phyloP scores from a whole-genome alignment of 2,329 filamentous ascomycete species.

The Colletotrichum chlorophyti region DNA sequence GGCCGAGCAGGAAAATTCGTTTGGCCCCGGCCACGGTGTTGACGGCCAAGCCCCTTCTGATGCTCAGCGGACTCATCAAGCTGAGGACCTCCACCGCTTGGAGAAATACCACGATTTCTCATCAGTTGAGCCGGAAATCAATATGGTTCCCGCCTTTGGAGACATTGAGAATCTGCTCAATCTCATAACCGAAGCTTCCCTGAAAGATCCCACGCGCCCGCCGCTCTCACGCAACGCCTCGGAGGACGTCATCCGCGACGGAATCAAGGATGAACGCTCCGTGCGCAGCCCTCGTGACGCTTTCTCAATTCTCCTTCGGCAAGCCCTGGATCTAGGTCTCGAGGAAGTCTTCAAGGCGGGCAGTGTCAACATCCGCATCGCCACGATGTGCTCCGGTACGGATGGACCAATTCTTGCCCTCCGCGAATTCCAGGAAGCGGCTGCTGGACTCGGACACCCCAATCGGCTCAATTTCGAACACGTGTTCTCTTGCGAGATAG shows the following conservation, averaged over 20 bases:
- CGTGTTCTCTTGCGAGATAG: conserved; percentile 69
- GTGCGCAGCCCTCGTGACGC: conserved; percentile 20
- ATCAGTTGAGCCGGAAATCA: too few relatives aligned
- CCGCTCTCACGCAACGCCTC: too few relatives aligned
- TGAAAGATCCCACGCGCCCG: too few relatives aligned
- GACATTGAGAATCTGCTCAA: too few relatives aligned
- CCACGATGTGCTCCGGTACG: conserved; percentile 80
- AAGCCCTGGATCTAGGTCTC: conserved; percentile 29
- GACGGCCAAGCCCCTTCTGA: too few relatives aligned
- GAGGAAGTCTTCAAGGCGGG: conserved; percentile 34
- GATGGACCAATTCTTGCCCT: conserved; percentile 76
- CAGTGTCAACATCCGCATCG: conserved; percentile 51
- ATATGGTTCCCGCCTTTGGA: too few relatives aligned
- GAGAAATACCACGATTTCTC: too few relatives aligned
- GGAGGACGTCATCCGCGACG: neutral
- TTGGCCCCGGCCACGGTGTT: too few relatives aligned
- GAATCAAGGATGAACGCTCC: conserved; percentile 5
- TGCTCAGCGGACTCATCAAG: too few relatives aligned
- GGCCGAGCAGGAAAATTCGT: too few relatives aligned
- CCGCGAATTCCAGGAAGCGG: conserved; percentile 57
- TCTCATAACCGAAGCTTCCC: too few relatives aligned
- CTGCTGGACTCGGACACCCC: conserved; percentile 37
- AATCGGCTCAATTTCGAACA: conserved; percentile 56
- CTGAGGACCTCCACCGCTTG: too few relatives aligned
- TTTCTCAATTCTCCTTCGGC: conserved; percentile 11